Base-by-base conservation (phyloP, 1,284 basidiomycete genomes). In the Cryptococcus sp. region DNA sequence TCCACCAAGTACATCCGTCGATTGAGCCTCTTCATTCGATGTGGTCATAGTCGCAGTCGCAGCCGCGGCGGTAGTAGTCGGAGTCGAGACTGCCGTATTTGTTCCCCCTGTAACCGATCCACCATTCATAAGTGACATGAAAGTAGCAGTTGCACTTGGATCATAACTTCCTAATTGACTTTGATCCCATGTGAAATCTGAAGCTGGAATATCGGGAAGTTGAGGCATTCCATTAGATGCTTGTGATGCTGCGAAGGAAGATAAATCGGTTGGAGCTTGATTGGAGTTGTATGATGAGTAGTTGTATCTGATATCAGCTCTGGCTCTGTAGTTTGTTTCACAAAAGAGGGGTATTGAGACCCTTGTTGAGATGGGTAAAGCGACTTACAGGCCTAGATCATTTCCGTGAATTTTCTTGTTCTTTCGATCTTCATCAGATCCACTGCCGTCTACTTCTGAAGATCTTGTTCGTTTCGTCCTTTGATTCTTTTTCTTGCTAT, bases 401-500 rank as follows among this genome's bases (percentile, higher is more conserved):
- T 44, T 48, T 19, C 52, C 49, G 14, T 16, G 5, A 7, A n/a
- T 48, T 14, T 7, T 39, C 36, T 50, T 36, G 7, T 24, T 24
- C 37, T 36, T 31, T 25, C 39, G 21, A 22, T 44, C 7, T 23
- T 36, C 36, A 19, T 39, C 36, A 7, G 14, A 4, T 19, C 23
- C 23, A n/a, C 36, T 22, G 18, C 14, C 28, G 24, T 40, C 24
- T 49, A 14, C 25, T 46, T 48, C 37, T 45, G 44, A 42, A 46
- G 50, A 31, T 47, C 46, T 34, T 11, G 40, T 16, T 10, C 50
- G 21, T 43, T 48, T 46, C 41, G 36, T 45, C 50, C 41, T 21
- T 52, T 48, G 42, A 23, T 31, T 42, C 28, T 49, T 31, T 48
- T 49, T 53, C 23, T 46, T 45, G 23, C 23, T 57, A 14, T 31